Evolutionary conservation across 345 rosid species (phyloP), one percentile per base, ranked within the genome.

Genomic region (Melastoma malabathricum): DNA sequence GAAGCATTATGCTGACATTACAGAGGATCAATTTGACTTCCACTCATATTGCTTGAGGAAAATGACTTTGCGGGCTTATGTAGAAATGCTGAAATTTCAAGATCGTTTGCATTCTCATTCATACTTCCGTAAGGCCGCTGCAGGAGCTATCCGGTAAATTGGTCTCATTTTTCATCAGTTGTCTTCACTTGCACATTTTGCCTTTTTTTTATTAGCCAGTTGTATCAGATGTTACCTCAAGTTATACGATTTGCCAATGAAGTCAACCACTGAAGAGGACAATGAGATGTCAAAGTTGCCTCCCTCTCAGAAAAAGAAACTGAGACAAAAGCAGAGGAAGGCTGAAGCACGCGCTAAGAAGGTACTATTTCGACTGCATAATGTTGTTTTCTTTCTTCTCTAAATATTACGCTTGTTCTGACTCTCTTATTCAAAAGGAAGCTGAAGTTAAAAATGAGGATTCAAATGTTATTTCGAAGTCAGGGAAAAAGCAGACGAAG

Each of bases 41-140:
- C 99, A 93, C 71, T 78, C 97, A n/a, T 93, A 93, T 73, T 93
- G 99, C 76, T 71, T 93, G 65, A 75, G 97, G 64, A 93, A 88
- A 68, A 88, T 93, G 97, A 93, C 99, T 5, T 72, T 88, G 44
- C 96, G 97, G 54, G 80, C 97, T 9, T 93, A 93, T 64, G 92
- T 93, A 59, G 96, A 76, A 72, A 93, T 88, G 99, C 94, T 93
- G 56, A 93, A 80, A 67, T 93, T 88, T 75, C 96, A 88, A 81
- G 97, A 88, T 68, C 80, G 86, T 51, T 74, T 93, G 65, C 99
- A 93, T 68, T 75, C 99, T 31, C 86, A 88, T 76, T 60, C 77
- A 41, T 93, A 88, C 69, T 93, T 93, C 67, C 97, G 81, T 72
- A 83, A 88, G 73, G 97, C 97, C 50, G 99, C 97, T 0, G 79